Conservation (phyloP, 257 asterid genomes). For the Prunella vulgaris region DNA sequence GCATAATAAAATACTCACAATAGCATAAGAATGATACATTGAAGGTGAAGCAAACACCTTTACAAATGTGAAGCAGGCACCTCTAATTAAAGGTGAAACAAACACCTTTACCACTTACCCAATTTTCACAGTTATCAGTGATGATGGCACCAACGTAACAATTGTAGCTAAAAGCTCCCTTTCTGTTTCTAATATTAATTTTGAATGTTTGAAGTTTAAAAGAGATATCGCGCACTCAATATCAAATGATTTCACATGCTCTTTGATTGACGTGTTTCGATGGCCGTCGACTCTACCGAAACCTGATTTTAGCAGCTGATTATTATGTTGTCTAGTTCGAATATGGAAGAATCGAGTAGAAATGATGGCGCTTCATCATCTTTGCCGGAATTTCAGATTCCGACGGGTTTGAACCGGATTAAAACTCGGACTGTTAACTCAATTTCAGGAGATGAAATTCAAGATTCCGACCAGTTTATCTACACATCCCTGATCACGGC, state of each 20-base stretch:
- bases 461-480: slow-evolving; percentile 44
- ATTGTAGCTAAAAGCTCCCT: neutral
- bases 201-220: slow-evolving; percentile 5
- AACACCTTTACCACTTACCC: no score
- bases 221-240: slow-evolving; percentile 26
- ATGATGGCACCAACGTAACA: neutral
- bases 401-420: slow-evolving; percentile 88
- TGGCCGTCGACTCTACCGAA: neutral
- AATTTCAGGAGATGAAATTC: slow-evolving; percentile 32
- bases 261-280: slow-evolving; percentile 8
- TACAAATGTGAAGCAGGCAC: no score
- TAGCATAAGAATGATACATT: no score
- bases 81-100: no score
- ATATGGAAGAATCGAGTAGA: slow-evolving; percentile 59
- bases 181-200: neutral
- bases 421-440: slow-evolving; percentile 61
- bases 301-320: neutral
- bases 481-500: no score
- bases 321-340: neutral
- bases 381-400: slow-evolving; percentile 56
- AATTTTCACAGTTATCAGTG: neutral
- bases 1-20: no score
- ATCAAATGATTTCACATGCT: slow-evolving; percentile 18
- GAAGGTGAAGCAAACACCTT: no score
- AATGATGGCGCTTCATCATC: slow-evolving; percentile 34